A percentile compares a stretch with the other conserved stretches of the same genome.
phyloP scores from a whole-genome alignment of 805 yeast genomes.

The Ogataea dorogensis region DNA sequence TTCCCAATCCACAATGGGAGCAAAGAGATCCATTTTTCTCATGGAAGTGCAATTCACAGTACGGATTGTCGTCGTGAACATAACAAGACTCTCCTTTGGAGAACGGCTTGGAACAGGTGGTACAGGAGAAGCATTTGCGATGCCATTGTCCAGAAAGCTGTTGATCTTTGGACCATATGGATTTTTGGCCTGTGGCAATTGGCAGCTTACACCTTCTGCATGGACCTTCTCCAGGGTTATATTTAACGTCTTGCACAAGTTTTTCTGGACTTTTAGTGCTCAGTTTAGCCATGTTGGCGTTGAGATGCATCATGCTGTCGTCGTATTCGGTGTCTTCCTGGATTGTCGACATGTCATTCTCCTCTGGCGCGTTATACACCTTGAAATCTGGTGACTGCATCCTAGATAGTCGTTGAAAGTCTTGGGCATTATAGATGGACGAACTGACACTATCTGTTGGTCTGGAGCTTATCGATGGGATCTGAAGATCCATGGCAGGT shows the following conservation, averaged over 20 bases:
- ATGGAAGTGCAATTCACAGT: conserved; percentile 79
- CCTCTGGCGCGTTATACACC: conserved; percentile 27
- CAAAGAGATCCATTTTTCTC: conserved; percentile 73
- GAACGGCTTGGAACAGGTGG: conserved; percentile 56
- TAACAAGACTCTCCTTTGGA: conserved; percentile 66
- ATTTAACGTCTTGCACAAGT: conserved; percentile 14
- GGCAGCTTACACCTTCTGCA: conserved; percentile 68
- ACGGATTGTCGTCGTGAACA: conserved; percentile 75
- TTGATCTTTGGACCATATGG: conserved; percentile 83
- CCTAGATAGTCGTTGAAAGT: conserved; percentile 27
- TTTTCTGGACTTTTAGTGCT: conserved; percentile 2
- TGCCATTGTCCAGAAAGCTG: conserved; percentile 94
- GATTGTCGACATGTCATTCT: conserved; percentile 34
- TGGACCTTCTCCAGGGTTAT: conserved; percentile 69
- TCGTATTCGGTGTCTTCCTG: conserved; percentile 35
- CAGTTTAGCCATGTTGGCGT: conserved; percentile 22
- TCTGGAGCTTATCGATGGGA: conserved; percentile 9
- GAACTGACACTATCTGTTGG: conserved; percentile 9
- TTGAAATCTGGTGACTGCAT: conserved; percentile 33
- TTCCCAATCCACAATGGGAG: conserved; percentile 64
- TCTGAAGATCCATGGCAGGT: conserved; percentile 11
- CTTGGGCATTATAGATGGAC: conserved; percentile 21
- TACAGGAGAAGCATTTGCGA: conserved; percentile 77
- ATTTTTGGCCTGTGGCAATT: conserved; percentile 51
- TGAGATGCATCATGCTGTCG: conserved; percentile 14